Percentiles rank a stretch among this genome's conserved stretches.
phyloP scores from a whole-genome alignment of 2,329 filamentous ascomycete species.

The Aspergillus sp. region DNA sequence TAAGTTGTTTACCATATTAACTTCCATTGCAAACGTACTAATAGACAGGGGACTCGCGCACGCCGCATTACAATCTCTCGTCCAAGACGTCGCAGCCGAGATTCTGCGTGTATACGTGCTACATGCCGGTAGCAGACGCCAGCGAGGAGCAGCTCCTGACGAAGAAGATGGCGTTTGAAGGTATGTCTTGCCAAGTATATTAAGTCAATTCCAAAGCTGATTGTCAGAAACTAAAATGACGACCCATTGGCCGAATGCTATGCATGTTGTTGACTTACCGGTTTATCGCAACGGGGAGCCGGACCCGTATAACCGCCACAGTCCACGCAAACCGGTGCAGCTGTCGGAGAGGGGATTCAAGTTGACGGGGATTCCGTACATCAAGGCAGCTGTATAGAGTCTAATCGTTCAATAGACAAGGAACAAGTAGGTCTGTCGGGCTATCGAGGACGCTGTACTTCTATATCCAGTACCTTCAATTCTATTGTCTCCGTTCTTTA shows the following conservation, averaged over 20 bases:
- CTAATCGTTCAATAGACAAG: no score
- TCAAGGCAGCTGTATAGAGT: not conserved
- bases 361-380: slow-evolving; percentile 44
- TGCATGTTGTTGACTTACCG: slow-evolving; percentile 21
- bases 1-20: not conserved
- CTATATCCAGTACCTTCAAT: no score
- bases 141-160: slow-evolving; percentile 42
- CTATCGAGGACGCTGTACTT: no score
- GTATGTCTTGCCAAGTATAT: slow-evolving; percentile 12
- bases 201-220: not conserved
- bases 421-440: no score
- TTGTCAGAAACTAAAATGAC: slow-evolving; percentile 24
- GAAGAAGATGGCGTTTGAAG: slow-evolving; percentile 45
- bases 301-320: slow-evolving; percentile 28
- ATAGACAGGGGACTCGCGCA: slow-evolving; percentile 31
- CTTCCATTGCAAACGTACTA: not conserved
- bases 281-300: slow-evolving; percentile 21
- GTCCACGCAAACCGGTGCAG: slow-evolving; percentile 36
- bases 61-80: slow-evolving; percentile 42
- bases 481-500: no score
- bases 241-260: slow-evolving; percentile 41
- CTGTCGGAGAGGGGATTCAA: slow-evolving; percentile 46
- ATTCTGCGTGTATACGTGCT: slow-evolving; percentile 41
- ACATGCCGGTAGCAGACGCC: slow-evolving; percentile 42
- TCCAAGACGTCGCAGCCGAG: slow-evolving; percentile 31